Percentiles rank a stretch among this genome's conserved stretches.
phyloP scores from a whole-genome alignment of 2,329 filamentous ascomycete genomes.

The Aspergillus pseudoviridinutans region DNA sequence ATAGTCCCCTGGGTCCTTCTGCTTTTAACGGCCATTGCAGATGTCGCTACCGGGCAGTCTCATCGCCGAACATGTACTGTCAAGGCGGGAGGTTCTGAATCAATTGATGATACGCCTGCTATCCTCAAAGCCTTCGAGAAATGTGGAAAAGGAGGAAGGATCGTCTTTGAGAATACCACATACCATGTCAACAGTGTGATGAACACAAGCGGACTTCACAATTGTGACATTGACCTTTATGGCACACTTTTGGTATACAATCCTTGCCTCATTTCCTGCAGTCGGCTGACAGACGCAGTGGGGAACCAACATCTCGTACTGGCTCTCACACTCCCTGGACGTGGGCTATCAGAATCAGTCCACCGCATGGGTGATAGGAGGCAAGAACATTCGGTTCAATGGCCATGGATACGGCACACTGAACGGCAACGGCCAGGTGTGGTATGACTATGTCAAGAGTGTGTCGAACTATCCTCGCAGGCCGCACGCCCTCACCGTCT shows the following conservation, averaged over 20 bases:
- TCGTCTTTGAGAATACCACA: constrained; percentile 48
- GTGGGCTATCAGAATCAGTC: constrained; percentile 50
- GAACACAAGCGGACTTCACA: constrained; percentile 45
- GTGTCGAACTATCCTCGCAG: constrained; percentile 29
- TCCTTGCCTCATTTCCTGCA: constrained; percentile 4
- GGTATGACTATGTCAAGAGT: constrained; percentile 33
- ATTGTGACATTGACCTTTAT: constrained; percentile 47
- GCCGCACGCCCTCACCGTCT: constrained; percentile 26
- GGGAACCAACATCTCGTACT: constrained; percentile 43
- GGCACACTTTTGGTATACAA: constrained; percentile 45
- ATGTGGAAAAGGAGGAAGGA: constrained; percentile 48
- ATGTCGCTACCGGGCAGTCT: background rate
- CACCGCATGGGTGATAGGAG: constrained; percentile 50
- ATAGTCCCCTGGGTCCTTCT: background rate
- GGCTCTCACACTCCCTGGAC: constrained; percentile 44
- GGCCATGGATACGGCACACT: constrained; percentile 49
- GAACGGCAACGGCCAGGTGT: constrained; percentile 44
- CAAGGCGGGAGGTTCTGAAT: constrained; percentile 13
- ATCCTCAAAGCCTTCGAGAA: constrained; percentile 49
- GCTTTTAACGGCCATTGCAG: background rate
- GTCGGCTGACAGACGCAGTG: constrained; percentile 16
- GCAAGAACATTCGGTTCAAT: constrained; percentile 46
- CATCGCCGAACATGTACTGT: constrained; percentile 5
- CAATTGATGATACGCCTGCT: constrained; percentile 48
- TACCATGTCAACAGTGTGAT: constrained; percentile 50